Conservation (phyloP, 441 rosid species). For the Aquilaria agallochum region DNA sequence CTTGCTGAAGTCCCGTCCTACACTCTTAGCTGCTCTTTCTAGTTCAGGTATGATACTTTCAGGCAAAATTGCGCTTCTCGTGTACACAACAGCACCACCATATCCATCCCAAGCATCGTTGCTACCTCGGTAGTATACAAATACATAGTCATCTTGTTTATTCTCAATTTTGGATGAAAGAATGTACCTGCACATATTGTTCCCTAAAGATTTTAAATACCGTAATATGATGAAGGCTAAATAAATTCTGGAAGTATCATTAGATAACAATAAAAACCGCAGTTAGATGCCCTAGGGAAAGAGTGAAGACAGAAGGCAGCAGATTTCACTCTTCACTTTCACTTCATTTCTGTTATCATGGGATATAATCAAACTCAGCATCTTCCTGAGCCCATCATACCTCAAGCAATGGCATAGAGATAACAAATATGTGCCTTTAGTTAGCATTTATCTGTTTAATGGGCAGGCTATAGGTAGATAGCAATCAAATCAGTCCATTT, state of each 20-base stretch:
- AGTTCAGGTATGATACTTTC: constrained; percentile 77
- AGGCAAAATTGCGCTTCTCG: constrained; percentile 72
- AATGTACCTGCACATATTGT: constrained; percentile 60
- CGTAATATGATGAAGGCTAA: neutral
- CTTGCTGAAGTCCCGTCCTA: constrained; percentile 76
- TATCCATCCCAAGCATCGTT: constrained; percentile 99
- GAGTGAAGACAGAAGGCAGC: neutral
- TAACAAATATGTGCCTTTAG: neutral
- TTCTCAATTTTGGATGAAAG: constrained; percentile 77
- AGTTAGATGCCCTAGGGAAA: neutral
- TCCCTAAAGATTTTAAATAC: no score
- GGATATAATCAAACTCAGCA: no score
- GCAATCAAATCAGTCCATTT: neutral
- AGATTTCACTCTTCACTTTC: neutral
- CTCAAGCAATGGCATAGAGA: neutral
- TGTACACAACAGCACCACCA: constrained; percentile 89
- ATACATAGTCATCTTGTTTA: constrained; percentile 65
- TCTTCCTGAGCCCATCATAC: no score
- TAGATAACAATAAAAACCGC: neutral
- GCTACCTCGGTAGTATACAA: constrained; percentile 81
- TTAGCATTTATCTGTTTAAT: neutral
- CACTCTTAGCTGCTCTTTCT: constrained; percentile 68
- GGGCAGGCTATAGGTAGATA: neutral
- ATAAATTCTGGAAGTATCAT: neutral
- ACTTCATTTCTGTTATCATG: no score